phyloP scores from a whole-genome alignment of 2,329 filamentous ascomycete species.

The Scytalidium lignicola region DNA sequence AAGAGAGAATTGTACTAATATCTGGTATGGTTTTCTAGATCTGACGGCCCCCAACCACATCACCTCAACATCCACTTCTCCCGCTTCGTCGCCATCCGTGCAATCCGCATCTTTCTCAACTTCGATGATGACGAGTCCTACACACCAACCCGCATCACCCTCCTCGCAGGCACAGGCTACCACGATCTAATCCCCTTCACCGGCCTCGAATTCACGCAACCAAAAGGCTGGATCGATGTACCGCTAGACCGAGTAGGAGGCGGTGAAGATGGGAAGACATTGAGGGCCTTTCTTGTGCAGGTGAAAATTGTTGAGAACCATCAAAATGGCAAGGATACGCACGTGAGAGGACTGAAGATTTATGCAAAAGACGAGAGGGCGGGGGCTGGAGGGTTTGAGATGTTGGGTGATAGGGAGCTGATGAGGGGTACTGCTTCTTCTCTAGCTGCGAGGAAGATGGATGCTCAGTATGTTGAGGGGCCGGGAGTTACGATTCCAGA shows the following conservation, averaged over 20 bases:
- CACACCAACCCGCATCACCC: slow-evolving; percentile 87
- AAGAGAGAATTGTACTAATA: too few species aligned
- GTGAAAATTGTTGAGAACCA: slow-evolving; percentile 93
- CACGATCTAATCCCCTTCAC: slow-evolving; percentile 89
- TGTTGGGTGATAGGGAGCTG: slow-evolving; percentile 8
- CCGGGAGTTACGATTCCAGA: slow-evolving; percentile 21
- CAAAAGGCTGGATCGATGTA: slow-evolving; percentile 87
- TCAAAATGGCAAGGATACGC: slow-evolving; percentile 99
- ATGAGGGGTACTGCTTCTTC: slow-evolving; percentile 3
- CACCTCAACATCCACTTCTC: slow-evolving; percentile 81
- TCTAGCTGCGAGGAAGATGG: slow-evolving; percentile 2
- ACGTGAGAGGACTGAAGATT: slow-evolving; percentile 87
- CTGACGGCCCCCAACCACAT: slow-evolving; percentile 79
- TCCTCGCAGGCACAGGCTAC: slow-evolving; percentile 83
- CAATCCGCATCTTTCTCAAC: slow-evolving; percentile 81
- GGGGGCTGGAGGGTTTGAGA: slow-evolving; percentile 11
- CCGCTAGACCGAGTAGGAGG: slow-evolving; percentile 57
- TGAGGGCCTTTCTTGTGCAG: slow-evolving; percentile 86
- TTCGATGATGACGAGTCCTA: slow-evolving; percentile 93
- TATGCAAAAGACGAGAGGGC: slow-evolving; percentile 44
- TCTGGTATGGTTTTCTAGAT: slow-evolving; percentile 49
- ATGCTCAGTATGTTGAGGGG: slow-evolving; percentile 11
- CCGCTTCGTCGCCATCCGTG: slow-evolving; percentile 72
- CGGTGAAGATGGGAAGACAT: slow-evolving; percentile 61
- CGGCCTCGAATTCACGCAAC: slow-evolving; percentile 70